Base-by-base conservation (phyloP, 1,139 yeast species). In the Taiozyma sp. region DNA sequence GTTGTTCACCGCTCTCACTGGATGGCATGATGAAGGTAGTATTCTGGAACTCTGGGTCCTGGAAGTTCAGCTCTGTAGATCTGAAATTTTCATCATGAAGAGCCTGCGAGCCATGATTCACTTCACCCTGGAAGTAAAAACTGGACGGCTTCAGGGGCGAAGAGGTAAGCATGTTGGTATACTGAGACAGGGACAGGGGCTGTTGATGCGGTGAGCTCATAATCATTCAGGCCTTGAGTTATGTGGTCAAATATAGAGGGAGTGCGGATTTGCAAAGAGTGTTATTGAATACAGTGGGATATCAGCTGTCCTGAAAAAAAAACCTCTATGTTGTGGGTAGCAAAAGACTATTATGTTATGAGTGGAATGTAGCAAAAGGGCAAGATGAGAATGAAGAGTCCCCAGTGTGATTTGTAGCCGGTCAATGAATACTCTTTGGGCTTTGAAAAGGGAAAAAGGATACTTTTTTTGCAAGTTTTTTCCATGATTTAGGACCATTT, bases 131-230 rank as follows among this genome's bases (percentile, higher is more conserved):
- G 48, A 56, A 56, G 45, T 56, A 55, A 28, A 44, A 57, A 12
- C 44, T 52, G 19, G 58, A 54, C 1, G 55, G 53, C 36, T 55
- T 57, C 41, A 57, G 38, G 4, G 60, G 60, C 1, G 60, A 57
- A 8, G 57, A 55, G 46, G 52, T 52, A 45, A 57, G 41, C 54
- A 57, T 48, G 27, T 50, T 52, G 12, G 57, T 52, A 49, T 48
- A 54, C 30, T 56, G 55, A 2, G 59, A 56, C 28, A 53, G 36
- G 4, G 55, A 54, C 30, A 54, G 40, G 4, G 51, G 43, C 27
- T 47, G 56, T n/a, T 50, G 53, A n/a, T 51, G 55, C 10, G 54
- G 49, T 7, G 57, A 51, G 45, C 53, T 51, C 53, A 51, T 51
- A 23, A 40, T 40, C 43, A 40, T 40, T n/a, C 23, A 24, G 29